Percentiles rank a stretch among this genome's conserved stretches.
Conservation (phyloP, 257 asterid species). For the Cordia subcordata region DNA sequence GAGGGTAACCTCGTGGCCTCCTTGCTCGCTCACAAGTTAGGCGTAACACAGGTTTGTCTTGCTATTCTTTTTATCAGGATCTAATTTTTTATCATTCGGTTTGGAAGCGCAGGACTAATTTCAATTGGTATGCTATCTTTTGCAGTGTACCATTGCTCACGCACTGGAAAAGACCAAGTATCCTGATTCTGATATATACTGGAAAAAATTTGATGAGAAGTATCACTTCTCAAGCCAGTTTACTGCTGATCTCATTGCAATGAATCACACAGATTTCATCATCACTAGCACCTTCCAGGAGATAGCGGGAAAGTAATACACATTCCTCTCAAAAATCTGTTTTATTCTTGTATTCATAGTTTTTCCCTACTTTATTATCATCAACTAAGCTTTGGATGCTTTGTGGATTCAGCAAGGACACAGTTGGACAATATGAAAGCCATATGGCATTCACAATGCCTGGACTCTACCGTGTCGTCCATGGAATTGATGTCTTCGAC, state of each 20-base stretch:
- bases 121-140: neutral
- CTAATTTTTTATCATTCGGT: neutral
- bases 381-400: neutral
- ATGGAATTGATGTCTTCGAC: conserved; percentile 87
- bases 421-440: conserved; percentile 96
- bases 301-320: conserved; percentile 82
- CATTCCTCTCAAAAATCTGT: neutral
- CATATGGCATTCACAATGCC: conserved; percentile 98
- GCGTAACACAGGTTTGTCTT: conserved; percentile 79
- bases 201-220: conserved; percentile 77
- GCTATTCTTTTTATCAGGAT: neutral
- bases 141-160: conserved; percentile 90
- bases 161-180: conserved; percentile 94
- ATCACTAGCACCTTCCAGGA: conserved; percentile 98
- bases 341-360: too few species aligned
- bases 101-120: conserved; percentile 6
- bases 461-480: conserved; percentile 86
- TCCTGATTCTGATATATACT: conserved; percentile 82
- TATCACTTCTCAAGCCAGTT: conserved; percentile 96
- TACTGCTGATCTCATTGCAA: conserved; percentile 91
- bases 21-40: conserved; percentile 82
- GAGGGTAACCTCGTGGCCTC: conserved; percentile 98
- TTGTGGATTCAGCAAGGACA: conserved; percentile 66
- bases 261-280: conserved; percentile 97
- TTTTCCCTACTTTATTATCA: neutral